A percentile compares a stretch with the other conserved stretches of the same genome.
phyloP scores from a whole-genome alignment of 2,329 filamentous ascomycete species.

The Xylogone sp. region DNA sequence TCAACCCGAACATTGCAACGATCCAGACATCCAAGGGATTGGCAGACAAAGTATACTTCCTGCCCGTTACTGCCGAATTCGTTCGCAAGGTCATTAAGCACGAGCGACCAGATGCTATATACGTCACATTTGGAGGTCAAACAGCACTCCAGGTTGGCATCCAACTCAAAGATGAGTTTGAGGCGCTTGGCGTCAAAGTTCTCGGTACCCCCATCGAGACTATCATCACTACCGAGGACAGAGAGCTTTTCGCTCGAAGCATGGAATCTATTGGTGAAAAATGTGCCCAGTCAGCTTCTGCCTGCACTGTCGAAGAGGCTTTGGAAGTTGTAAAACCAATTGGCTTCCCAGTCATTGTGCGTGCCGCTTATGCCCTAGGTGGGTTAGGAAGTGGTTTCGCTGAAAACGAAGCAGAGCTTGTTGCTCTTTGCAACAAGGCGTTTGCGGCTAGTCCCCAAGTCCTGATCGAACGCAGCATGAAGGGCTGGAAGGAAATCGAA shows the following conservation, averaged over 20 bases:
- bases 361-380: conserved; percentile 92
- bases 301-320: conserved; percentile 83
- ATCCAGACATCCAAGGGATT: conserved; percentile 98
- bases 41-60: conserved; percentile 97
- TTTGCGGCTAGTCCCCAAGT: conserved; percentile 95
- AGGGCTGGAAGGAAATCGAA: conserved; percentile 99
- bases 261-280: conserved; percentile 99
- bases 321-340: conserved; percentile 85
- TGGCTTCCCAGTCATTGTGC: conserved; percentile 93
- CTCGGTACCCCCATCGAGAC: conserved; percentile 96
- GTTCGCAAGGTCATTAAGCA: conserved; percentile 96
- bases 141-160: conserved; percentile 97
- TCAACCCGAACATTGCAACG: conserved; percentile 98
- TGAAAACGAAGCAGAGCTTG: conserved; percentile 76
- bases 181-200: conserved; percentile 85
- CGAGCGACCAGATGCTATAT: conserved; percentile 93
- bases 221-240: conserved; percentile 97
- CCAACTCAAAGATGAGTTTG: conserved; percentile 95
- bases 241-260: conserved; percentile 93
- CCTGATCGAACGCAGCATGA: conserved; percentile 97
- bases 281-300: conserved; percentile 94
- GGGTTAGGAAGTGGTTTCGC: conserved; percentile 95
- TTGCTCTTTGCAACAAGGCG: conserved; percentile 89
- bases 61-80: conserved; percentile 94
- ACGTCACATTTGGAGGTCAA: conserved; percentile 96